Conservation (phyloP, 2,329 filamentous ascomycete species). For the Paecilomyces variotii region DNA sequence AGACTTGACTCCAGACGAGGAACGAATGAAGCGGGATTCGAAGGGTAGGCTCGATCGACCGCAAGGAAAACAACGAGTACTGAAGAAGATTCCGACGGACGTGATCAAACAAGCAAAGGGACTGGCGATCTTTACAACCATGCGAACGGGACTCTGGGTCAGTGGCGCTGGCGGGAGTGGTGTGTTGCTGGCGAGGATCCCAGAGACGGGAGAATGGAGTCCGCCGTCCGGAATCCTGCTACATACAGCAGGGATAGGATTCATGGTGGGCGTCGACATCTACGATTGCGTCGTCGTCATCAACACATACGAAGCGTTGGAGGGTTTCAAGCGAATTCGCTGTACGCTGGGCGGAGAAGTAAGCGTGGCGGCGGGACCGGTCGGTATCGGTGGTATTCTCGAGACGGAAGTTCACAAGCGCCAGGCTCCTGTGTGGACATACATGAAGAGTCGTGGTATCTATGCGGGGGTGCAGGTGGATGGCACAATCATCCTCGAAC, state of each 20-base stretch:
- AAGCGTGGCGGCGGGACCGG: constrained; percentile 66
- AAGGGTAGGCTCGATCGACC: constrained; percentile 44
- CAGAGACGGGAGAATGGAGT: constrained; percentile 79
- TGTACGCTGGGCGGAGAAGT: constrained; percentile 78
- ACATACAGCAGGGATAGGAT: constrained; percentile 81
- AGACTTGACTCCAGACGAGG: constrained; percentile 49
- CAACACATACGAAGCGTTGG: constrained; percentile 74
- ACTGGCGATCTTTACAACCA: constrained; percentile 88
- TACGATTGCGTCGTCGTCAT: constrained; percentile 94
- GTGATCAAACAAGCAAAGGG: constrained; percentile 86
- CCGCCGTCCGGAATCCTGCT: constrained; percentile 85
- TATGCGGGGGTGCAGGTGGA: constrained; percentile 83
- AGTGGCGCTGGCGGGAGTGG: constrained; percentile 87
- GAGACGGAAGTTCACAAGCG: constrained; percentile 62
- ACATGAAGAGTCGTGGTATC: constrained; percentile 81
- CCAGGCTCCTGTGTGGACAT: constrained; percentile 68
- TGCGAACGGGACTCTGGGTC: constrained; percentile 87
- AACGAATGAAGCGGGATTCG: constrained; percentile 24
- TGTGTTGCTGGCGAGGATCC: constrained; percentile 70
- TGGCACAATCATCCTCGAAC: constrained; percentile 77
- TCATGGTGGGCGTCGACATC: constrained; percentile 85
- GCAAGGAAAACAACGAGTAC: constrained; percentile 53
- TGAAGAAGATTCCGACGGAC: constrained; percentile 77
- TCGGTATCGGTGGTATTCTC: constrained; percentile 65
- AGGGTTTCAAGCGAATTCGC: constrained; percentile 71